A percentile compares a stretch with the other conserved stretches of the same genome.
These are phyloP conservation scores for Fusarium secorum DNA, from an alignment of 2,329 filamentous ascomycete genomes.

Conservation along the genomic window DNA sequence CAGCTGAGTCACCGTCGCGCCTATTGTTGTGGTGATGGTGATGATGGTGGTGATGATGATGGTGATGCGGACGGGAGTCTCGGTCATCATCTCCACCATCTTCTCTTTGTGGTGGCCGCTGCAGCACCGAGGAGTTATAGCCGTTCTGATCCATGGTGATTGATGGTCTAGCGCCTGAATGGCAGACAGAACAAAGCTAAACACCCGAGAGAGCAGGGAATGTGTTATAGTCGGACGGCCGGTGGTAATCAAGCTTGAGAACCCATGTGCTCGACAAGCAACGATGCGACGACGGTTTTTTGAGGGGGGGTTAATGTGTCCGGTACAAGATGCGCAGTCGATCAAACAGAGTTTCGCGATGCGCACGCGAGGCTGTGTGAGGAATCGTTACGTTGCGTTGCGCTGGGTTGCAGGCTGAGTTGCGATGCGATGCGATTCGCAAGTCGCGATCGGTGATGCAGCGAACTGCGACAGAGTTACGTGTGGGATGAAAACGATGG, in stretches of 20 bases:
- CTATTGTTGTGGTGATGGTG: conserved; percentile 45
- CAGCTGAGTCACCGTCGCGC: conserved; percentile 51
- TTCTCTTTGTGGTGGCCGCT: conserved; percentile 50
- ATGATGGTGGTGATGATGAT: conserved; percentile 49
- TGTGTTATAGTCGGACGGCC: conserved; percentile 31
- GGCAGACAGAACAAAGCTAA: conserved; percentile 25
- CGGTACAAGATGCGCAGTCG: conserved; percentile 28
- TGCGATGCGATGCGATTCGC: conserved; percentile 34
- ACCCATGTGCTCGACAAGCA: conserved; percentile 41
- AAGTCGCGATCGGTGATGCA: conserved; percentile 35
- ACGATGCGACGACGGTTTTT: conserved; percentile 30
- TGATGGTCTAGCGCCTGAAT: conserved; percentile 32
- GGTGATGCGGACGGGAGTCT: conserved; percentile 45
- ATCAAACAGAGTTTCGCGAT: conserved; percentile 37
- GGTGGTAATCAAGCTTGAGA: conserved; percentile 33
- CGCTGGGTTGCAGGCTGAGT: background rate
- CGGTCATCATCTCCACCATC: conserved; percentile 51
- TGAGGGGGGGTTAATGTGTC: conserved; percentile 6
- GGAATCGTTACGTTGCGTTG: conserved; percentile 1
- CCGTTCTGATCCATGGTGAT: conserved; percentile 54
- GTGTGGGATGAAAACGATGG: conserved; percentile 8
- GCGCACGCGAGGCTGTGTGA: conserved; percentile 39
- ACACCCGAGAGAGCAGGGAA: conserved; percentile 23
- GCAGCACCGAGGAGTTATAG: conserved; percentile 60
- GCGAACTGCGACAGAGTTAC: conserved; percentile 22